phyloP scores from a whole-genome alignment of 2,329 filamentous ascomycete genomes.

The Periconia digitata region DNA sequence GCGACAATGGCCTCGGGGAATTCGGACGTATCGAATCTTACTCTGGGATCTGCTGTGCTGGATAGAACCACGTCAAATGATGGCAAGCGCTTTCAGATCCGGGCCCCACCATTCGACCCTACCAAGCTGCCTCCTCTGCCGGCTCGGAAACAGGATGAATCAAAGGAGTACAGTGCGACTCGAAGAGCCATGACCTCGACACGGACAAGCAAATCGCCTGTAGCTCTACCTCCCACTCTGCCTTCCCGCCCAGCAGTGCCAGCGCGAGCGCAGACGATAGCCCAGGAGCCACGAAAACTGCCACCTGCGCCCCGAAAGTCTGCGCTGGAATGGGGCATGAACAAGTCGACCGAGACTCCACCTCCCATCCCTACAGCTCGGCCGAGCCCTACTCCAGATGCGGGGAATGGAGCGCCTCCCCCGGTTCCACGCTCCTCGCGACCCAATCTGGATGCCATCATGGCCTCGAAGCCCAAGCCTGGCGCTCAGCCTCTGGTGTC shows the following conservation, averaged over 20 bases:
- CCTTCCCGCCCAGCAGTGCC: conserved; percentile 32
- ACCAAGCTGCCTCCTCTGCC: conserved; percentile 57
- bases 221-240: conserved; percentile 26
- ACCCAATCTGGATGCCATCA: conserved; percentile 60
- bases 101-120: conserved; percentile 61
- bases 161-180: conserved; percentile 41
- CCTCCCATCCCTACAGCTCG: conserved; percentile 32
- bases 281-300: conserved; percentile 25
- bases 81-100: conserved; percentile 40
- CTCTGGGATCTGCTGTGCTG: conserved; percentile 51
- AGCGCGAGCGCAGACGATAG: conserved; percentile 15
- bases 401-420: conserved; percentile 41
- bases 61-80: conserved; percentile 30
- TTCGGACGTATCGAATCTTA: conserved; percentile 47
- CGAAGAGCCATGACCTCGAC: conserved; percentile 42
- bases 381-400: conserved; percentile 12
- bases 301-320: conserved; percentile 43
- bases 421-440: conserved; percentile 58
- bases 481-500: conserved; percentile 14
- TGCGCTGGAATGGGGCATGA: conserved; percentile 52
- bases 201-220: conserved; percentile 9
- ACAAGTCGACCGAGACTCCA: conserved; percentile 39
- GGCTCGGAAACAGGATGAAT: conserved; percentile 50
- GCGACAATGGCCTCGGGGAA: conserved; percentile 51
- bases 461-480: conserved; percentile 46